Conservation (phyloP, 1,284 basidiomycete genomes). For the Sanguinoderma infundibulare region DNA sequence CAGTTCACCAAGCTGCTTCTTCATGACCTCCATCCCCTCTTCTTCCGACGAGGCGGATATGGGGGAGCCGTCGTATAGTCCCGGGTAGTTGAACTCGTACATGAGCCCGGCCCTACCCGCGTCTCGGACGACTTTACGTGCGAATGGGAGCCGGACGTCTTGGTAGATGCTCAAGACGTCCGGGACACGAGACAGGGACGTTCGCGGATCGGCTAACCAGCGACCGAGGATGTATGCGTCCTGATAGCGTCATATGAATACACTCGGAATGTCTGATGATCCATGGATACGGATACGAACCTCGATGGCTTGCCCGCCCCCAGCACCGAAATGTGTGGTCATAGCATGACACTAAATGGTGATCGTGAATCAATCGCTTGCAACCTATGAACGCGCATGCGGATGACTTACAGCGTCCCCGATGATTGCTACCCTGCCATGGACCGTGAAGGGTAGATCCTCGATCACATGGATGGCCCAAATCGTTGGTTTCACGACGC, state of each 20-base stretch:
- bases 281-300: slow-evolving; percentile 22
- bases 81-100: slow-evolving; percentile 29
- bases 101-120: slow-evolving; percentile 21
- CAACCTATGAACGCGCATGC: too few species aligned
- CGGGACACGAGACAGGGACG: slow-evolving; percentile 12
- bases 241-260: slow-evolving; percentile 23
- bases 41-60: slow-evolving; percentile 5
- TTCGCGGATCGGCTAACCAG: slow-evolving; percentile 32
- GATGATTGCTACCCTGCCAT: slow-evolving; percentile 28
- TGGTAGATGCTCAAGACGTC: slow-evolving; percentile 25
- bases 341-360: slow-evolving; percentile 42
- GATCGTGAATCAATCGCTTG: background rate
- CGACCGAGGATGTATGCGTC: slow-evolving; percentile 42
- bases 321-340: slow-evolving; percentile 44
- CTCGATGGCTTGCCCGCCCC: slow-evolving; percentile 46
- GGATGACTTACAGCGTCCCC: slow-evolving; percentile 33
- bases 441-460: slow-evolving; percentile 26
- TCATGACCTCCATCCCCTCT: slow-evolving; percentile 1
- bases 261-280: background rate
- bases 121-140: slow-evolving; percentile 17
- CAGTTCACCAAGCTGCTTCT: slow-evolving; percentile 13
- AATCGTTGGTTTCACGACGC: slow-evolving; percentile 26
- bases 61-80: slow-evolving; percentile 21
- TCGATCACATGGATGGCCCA: slow-evolving; percentile 33
- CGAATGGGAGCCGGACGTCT: slow-evolving; percentile 24